These are phyloP conservation scores for Fraxinus velutina DNA, from an alignment of 305 asterid species.

Conservation along the genomic window DNA sequence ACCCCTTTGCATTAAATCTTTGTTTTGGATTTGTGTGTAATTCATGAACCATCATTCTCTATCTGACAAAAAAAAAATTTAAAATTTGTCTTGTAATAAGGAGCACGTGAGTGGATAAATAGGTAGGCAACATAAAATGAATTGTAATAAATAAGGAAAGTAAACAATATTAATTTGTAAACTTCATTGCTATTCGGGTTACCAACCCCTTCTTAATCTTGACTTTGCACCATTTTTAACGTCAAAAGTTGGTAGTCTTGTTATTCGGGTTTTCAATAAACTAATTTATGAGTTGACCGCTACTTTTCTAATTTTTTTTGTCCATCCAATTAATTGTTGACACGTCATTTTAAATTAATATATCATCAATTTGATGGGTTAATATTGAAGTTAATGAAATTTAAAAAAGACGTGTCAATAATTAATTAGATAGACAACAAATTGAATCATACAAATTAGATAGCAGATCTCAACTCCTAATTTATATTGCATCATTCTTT, in stretches of 20 bases:
- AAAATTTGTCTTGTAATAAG: neutral
- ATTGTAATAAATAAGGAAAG: neutral
- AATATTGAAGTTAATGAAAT: too few species aligned
- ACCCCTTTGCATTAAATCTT: conserved; percentile 26
- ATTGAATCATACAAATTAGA: too few species aligned
- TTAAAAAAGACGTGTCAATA: too few species aligned
- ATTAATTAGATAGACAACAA: too few species aligned
- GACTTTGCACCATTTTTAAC: neutral
- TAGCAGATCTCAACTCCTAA: too few species aligned
- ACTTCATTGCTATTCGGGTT: neutral
- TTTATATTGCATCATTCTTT: too few species aligned
- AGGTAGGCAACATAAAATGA: neutral
- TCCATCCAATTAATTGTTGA: too few species aligned
- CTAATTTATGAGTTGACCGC: too few species aligned
- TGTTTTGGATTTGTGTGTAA: conserved; percentile 20
- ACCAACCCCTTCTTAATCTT: neutral
- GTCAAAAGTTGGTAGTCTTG: neutral
- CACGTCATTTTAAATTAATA: too few species aligned
- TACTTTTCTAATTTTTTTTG: too few species aligned
- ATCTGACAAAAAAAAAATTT: conserved; percentile 23
- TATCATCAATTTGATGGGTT: too few species aligned
- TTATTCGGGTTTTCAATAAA: neutral
- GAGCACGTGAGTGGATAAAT: neutral
- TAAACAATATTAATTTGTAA: neutral
- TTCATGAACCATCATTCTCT: conserved; percentile 38